A percentile compares a stretch with the other conserved stretches of the same genome.
phyloP scores from a whole-genome alignment of 2,329 filamentous ascomycete species.

The Trichophyton simii region DNA sequence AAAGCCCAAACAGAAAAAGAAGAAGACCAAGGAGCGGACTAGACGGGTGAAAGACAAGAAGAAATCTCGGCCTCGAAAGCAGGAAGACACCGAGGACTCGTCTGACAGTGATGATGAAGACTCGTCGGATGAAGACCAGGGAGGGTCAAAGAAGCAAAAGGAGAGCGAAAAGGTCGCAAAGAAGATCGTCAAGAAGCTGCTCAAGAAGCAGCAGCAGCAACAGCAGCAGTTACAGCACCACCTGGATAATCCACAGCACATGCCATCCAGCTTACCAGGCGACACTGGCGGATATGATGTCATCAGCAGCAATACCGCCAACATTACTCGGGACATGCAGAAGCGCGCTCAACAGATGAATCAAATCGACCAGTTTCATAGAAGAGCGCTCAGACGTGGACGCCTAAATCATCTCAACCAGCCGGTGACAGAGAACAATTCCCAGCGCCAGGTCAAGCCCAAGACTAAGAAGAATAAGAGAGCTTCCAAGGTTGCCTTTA shows the following conservation, averaged over 20 bases:
- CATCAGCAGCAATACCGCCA: conserved; percentile 8
- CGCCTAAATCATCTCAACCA: not conserved
- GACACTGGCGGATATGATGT: conserved; percentile 20
- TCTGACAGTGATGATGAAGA: conserved; percentile 13
- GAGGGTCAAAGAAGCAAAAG: conserved; percentile 14
- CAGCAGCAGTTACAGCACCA: too few relatives aligned
- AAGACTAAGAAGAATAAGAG: conserved; percentile 34
- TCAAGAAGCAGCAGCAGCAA: conserved; percentile 16
- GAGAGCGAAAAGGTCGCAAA: conserved; percentile 22
- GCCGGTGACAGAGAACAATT: conserved; percentile 1
- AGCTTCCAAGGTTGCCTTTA: conserved; percentile 51
- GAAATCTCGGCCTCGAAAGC: conserved; percentile 1
- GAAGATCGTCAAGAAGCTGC: conserved; percentile 27
- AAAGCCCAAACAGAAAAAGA: conserved; percentile 7
- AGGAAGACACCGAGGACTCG: conserved; percentile 4
- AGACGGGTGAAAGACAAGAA: conserved; percentile 3
- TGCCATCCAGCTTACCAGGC: conserved; percentile 17
- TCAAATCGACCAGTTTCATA: not conserved
- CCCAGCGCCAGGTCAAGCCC: conserved; percentile 18
- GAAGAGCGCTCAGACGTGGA: conserved; percentile 5
- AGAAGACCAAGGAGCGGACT: conserved; percentile 6
- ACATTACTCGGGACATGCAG: conserved; percentile 6
- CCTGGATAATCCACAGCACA: too few relatives aligned
- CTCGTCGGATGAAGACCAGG: conserved; percentile 18
- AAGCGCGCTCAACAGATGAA: conserved; percentile 11